Base-by-base conservation (phyloP, 2,329 filamentous ascomycete genomes). In the Colletotrichum cordylinicola region DNA sequence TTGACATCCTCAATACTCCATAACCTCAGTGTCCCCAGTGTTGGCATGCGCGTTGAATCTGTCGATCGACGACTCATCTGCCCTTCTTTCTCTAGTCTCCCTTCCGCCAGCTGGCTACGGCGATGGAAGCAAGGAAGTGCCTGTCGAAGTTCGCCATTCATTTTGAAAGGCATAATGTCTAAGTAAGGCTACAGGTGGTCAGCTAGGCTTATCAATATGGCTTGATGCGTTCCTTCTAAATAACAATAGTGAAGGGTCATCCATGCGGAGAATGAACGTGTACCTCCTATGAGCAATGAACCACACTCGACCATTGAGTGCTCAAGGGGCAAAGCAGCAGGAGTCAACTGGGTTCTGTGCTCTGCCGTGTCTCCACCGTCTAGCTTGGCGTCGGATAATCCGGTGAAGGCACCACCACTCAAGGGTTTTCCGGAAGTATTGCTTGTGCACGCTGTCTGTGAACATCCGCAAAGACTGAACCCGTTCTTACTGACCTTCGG, bases 1-100 rank as follows among this genome's bases (percentile, higher is more conserved):
- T 7, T 10, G 21, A 21, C 13, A 0, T 0, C n/a, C 18, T n/a
- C n/a, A 21, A 8, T 21, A 21, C 18, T 1, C 13, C 10, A 48
- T 48, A 2, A 21, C n/a, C n/a, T 10, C 43, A 48, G 43, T 10
- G n/a, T 21, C 43, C 43, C 43, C n/a, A 48, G 43, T 21, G 39
- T 21, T 15, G 43, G n/a, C 18, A 48, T 21, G 43, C 43, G 43
- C 43, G 43, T 48, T 48, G 10, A 48, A 48, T 43, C 39, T 43
- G 18, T n/a, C n/a, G n/a, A 43, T 43, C 0, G 5, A 6, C n/a
- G 18, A 43, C 39, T 43, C 39, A 18, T 43, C 39, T 12, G 39
- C 18, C 6, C 18, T 18, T 43, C 39, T 43, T 43, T 43, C 18
- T 9, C 39, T n/a, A 18, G 39, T 43, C 39, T 0, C 10, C n/a